Base-by-base conservation (phyloP, 331 rosid genomes). In the Pyrus hybrid region DNA sequence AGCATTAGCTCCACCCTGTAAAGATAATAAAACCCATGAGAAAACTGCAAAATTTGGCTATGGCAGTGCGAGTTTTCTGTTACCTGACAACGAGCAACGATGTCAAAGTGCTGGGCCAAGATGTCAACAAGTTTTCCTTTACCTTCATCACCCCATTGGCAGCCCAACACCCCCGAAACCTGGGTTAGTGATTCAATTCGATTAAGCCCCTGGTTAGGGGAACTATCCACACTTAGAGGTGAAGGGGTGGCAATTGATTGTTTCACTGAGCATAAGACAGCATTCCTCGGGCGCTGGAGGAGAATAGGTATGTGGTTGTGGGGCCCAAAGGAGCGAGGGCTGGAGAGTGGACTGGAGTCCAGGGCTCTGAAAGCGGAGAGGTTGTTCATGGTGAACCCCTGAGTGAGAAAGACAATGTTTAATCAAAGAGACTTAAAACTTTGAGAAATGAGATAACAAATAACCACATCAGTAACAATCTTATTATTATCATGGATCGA, bases 91-190 rank as follows among this genome's bases (percentile, higher is more conserved):
- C 96, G 97, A 75, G 99, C 97, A 82, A 92, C 97, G 76, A 94
- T 71, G 63, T 92, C 86, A 70, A 94, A 94, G 88, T 94, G 96
- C 18, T 85, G 84, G 29, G 97, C 99, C 84, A 92, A 84, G 85
- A 92, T 84, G 45, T 92, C 99, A 3, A 94, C 97, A 29, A 92
- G 92, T 66, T 94, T 94, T 29, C 99, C 99, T 74, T 94, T 94
- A 51, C 99, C 99, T 84, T 94, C 99, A 70, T 94, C 99, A 4
- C 99, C 97, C 97, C 97, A 94, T 70, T 94, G 99, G 82, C 91
- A 86, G 28, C 99, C 97, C 68, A 92, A 75, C n/a, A 94, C 97
- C 13, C 93, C 97, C 0, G 99, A 92, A 0, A 94, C 93, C 81
- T 90, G 97, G 63, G 91, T 89, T 5, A 92, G 87, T 0, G 93